Base-by-base conservation (phyloP, 2,329 filamentous ascomycete genomes). In the Fusarium robinianum region DNA sequence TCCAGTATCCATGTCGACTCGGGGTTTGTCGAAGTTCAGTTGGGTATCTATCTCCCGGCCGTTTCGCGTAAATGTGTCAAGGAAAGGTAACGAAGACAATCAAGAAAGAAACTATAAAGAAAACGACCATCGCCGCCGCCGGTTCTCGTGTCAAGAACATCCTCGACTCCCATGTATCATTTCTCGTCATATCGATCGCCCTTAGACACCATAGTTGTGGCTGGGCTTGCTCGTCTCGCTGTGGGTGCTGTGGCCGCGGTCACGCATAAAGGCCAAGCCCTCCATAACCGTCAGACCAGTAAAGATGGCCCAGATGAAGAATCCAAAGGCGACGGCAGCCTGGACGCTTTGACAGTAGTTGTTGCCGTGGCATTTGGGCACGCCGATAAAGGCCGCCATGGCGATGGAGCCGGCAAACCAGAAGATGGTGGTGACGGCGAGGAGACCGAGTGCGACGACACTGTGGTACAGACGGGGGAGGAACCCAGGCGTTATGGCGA, bases 361-460 rank as follows among this genome's bases (percentile, higher is more conserved):
- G 34, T 68, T 71, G 27, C 71, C 74, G 62, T 81, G 84, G 43
- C 77, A 71, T 7, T 64, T 68, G 0, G 80, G 71, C 11, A 79
- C 75, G 39, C 79, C 79, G 44, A 90, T 69, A 41, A 75, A 75
- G 14, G 83, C 84, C 0, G 86, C 89, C 8, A 91, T 69, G 0
- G 89, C 88, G 55, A 95, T 84, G 60, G 90, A 87, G 6, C 89
- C 90, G 1, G 86, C 84, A 63, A 96, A 94, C 90, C 90, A 96
- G 74, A 95, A 95, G 43, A 95, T 76, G 71, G 86, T 84, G 8
- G 88, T 94, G 16, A 94, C 55, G 32, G 73, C 74, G 61, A 95
- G 87, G 21, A 88, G 74, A 2, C 61, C 83, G 12, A 91, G 72
- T 11, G 90, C 79, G 30, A 77, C 81, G 36, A 81, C 80, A 38